Conservation (phyloP, 805 yeast species). For the Candida fluviatilis region DNA sequence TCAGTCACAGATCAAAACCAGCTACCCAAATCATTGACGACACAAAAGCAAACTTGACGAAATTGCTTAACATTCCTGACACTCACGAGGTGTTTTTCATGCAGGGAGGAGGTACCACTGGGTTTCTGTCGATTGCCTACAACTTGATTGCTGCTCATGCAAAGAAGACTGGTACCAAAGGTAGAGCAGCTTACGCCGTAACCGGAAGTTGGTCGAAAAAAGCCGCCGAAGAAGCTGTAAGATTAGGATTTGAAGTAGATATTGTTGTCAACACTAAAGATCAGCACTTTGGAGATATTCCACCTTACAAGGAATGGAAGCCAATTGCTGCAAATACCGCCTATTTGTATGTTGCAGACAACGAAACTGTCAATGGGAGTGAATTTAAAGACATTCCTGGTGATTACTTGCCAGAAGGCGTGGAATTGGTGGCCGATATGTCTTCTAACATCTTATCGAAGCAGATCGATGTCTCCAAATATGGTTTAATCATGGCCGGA, state of each 20-base stretch:
- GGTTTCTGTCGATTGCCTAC: constrained; percentile 83
- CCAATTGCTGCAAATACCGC: constrained; percentile 59
- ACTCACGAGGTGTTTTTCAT: constrained; percentile 91
- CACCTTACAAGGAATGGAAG: constrained; percentile 63
- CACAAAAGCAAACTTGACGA: constrained; percentile 62
- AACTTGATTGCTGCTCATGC: constrained; percentile 76
- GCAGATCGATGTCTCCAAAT: constrained; percentile 74
- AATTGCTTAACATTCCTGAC: constrained; percentile 75
- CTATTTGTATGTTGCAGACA: constrained; percentile 87
- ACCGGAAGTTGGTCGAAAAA: constrained; percentile 95
- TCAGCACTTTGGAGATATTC: constrained; percentile 61
- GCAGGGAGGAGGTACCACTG: constrained; percentile 98
- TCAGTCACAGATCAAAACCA: constrained; percentile 88
- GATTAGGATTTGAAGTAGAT: constrained; percentile 76
- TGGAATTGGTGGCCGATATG: constrained; percentile 89
- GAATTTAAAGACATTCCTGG: constrained; percentile 58
- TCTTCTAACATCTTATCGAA: constrained; percentile 89
- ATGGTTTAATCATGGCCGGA: constrained; percentile 92
- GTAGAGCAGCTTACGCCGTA: constrained; percentile 79
- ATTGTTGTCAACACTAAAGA: constrained; percentile 63
- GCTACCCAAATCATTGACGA: constrained; percentile 75
- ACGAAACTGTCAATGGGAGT: constrained; percentile 95
- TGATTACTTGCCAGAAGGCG: constrained; percentile 55
- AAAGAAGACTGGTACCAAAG: constrained; percentile 66
- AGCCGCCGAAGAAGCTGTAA: constrained; percentile 77